phyloP scores from a whole-genome alignment of 2,329 filamentous ascomycete species.

The Cercospora beticola region DNA sequence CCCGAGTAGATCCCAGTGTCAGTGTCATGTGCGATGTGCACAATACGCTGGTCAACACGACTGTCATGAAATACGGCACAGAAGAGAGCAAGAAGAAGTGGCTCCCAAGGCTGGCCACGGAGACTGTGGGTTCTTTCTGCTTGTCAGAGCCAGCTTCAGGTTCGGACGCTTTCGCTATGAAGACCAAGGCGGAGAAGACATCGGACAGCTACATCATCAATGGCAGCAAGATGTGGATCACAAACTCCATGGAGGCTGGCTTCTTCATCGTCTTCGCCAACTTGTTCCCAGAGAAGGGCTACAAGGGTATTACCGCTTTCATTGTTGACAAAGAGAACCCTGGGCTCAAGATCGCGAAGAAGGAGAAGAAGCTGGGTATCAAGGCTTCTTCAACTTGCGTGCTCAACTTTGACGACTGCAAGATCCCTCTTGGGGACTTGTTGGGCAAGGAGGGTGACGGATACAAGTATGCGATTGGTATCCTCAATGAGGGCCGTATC shows the following conservation, averaged over 20 bases:
- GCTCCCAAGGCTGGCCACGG: conserved; percentile 84
- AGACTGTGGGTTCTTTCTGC: conserved; percentile 65
- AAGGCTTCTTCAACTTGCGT: conserved; percentile 94
- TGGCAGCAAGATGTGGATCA: conserved; percentile 99
- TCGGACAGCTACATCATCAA: conserved; percentile 80
- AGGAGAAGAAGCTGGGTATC: conserved; percentile 99
- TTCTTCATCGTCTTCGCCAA: conserved; percentile 99
- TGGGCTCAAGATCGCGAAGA: conserved; percentile 95
- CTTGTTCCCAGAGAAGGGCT: conserved; percentile 84
- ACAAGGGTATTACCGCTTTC: conserved; percentile 96
- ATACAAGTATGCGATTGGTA: conserved; percentile 94
- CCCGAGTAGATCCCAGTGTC: conserved; percentile 89
- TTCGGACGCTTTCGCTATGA: conserved; percentile 92
- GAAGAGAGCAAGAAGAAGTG: conserved; percentile 77
- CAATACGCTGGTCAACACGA: conserved; percentile 96
- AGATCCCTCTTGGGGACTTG: conserved; percentile 82
- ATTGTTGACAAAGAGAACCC: conserved; percentile 85
- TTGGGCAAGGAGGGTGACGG: conserved; percentile 86
- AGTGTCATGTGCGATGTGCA: conserved; percentile 95
- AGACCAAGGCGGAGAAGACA: conserved; percentile 85
- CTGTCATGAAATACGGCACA: conserved; percentile 80
- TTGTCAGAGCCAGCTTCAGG: conserved; percentile 63
- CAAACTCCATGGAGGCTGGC: conserved; percentile 88
- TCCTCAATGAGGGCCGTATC: conserved; percentile 95
- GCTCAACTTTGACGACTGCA: conserved; percentile 94